phyloP scores from a whole-genome alignment of 176 grass and related monocot genomes.

The Neostapfia colusana region DNA sequence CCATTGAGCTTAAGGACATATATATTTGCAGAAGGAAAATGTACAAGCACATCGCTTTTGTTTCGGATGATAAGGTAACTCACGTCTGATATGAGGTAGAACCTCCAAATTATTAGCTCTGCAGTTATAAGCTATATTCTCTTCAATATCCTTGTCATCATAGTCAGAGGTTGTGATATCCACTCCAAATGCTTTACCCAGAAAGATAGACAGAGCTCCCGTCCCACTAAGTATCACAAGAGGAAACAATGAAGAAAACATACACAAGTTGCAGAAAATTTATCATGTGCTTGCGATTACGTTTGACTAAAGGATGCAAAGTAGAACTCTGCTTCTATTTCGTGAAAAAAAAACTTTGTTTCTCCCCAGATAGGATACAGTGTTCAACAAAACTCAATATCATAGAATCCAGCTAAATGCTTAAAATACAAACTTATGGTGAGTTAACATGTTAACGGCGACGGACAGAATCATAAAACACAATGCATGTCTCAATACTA shows the following conservation, averaged over 20 bases:
- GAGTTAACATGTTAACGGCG: not conserved
- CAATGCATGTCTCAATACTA: not conserved
- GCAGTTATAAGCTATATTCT: constrained; percentile 89
- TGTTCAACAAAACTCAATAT: not conserved
- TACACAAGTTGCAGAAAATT: constrained; percentile 1
- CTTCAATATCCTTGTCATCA: constrained; percentile 80
- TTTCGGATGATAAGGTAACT: constrained; percentile 16
- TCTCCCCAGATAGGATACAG: not conserved
- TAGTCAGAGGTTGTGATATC: constrained; percentile 94
- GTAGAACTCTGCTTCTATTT: not conserved
- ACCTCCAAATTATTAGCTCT: constrained; percentile 53
- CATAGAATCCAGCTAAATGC: not conserved
- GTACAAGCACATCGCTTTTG: not conserved
- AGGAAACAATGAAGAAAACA: not conserved
- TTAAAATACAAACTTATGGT: not conserved
- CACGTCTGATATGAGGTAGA: constrained; percentile 78
- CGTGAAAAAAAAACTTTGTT: not conserved
- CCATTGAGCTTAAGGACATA: not conserved
- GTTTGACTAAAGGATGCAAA: not conserved
- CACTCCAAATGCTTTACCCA: constrained; percentile 56
- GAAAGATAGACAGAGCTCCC: constrained; percentile 83
- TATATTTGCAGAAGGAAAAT: not conserved
- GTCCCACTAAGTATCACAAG: constrained; percentile 60
- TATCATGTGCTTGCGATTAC: constrained; percentile 4
- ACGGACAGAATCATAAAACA: not conserved